Base-by-base conservation (phyloP, 352 stramenopile genomes). In the Pythium vanterpoolii region DNA sequence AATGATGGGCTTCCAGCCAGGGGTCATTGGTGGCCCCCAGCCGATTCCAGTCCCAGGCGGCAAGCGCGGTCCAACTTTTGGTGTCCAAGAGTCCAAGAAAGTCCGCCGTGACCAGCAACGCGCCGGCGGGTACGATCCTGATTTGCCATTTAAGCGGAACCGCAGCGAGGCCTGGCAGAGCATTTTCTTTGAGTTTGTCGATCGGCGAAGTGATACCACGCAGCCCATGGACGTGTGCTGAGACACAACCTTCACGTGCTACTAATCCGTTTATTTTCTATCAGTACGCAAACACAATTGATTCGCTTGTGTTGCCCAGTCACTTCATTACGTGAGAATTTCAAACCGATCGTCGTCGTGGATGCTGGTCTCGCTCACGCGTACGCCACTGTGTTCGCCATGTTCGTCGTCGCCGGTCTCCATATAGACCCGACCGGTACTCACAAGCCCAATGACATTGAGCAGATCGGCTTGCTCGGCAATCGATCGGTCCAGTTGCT, bases 1-100 rank as follows among this genome's bases (percentile, higher is more conserved):
- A 5, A 95, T 95, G 85, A 90, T 95, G 77, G 85, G 85, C 7
- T 93, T 94, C 60, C 83, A 93, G 60, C 84, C 84, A 3, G 83
- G 85, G 10, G 72, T 85, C 4, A 63, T 89, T 55, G 83, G 81
- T 9, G 85, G 83, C 0, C 81, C 85, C 18, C 85, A 95, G 64
- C 85, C 85, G 0, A 59, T 91, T 13, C 85, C 85, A 0, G 83
- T 95, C 36, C 79, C 83, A 21, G 85, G 85, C 51, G 85, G 85
- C 50, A 95, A 95, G 59, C 76, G 83, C 8, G 83, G 83, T 5
- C 81, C 82, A 16, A 87, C 78, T 40, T 89, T 93, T 60, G 81
- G 76, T 38, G 77, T 91, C 5, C 86, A 90, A 49, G 80, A 91
- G 57, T 83, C 80, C 6, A 89, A 90, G 56, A 87, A 92, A 57